Conservation (phyloP, 164 flowering plant genomes). For the Warburgia ugandensis region DNA sequence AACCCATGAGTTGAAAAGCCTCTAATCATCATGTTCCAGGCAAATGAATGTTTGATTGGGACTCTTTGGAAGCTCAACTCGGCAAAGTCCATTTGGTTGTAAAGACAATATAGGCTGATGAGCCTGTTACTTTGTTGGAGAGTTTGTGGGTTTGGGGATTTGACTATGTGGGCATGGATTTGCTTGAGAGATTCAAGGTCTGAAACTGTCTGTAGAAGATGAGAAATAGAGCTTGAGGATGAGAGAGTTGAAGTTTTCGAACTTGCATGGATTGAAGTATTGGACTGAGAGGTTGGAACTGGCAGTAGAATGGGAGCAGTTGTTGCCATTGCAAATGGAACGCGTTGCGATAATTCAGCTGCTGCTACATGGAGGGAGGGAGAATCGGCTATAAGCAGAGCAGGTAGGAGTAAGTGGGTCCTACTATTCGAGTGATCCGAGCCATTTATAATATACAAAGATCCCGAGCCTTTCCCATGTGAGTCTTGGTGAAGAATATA, state of each 20-base stretch:
- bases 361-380: no score
- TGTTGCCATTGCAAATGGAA: no score
- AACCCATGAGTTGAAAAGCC: constrained; percentile 13
- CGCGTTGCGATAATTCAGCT: no score
- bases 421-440: no score
- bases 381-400: no score
- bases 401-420: no score
- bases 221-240: background rate
- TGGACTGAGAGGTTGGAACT: no score
- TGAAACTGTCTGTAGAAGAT: constrained; percentile 6
- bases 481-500: no score
- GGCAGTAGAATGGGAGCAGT: no score
- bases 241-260: background rate
- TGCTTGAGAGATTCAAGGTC: constrained; percentile 13
- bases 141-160: constrained; percentile 5
- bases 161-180: constrained; percentile 13
- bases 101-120: constrained; percentile 11
- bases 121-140: constrained; percentile 1
- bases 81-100: constrained; percentile 9
- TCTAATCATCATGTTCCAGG: constrained; percentile 14
- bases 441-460: no score
- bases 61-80: constrained; percentile 3
- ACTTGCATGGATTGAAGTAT: no score
- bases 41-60: background rate
- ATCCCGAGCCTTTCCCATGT: no score